Conservation (phyloP, 2,329 filamentous ascomycete genomes). For the Xylaria polymorpha region DNA sequence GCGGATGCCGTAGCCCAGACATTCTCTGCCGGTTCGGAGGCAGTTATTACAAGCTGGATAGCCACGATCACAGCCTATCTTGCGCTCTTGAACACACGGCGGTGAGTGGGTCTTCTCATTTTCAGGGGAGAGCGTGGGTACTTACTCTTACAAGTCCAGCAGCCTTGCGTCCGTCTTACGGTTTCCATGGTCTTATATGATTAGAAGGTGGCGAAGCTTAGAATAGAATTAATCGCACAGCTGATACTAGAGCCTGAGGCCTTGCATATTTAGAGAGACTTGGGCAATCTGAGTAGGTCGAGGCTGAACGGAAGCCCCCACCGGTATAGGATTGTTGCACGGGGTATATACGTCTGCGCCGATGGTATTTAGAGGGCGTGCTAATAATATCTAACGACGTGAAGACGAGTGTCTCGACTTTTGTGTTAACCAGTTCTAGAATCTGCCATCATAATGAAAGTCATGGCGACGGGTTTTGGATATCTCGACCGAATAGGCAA, state of each 20-base stretch:
- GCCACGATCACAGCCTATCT: slow-evolving; percentile 60
- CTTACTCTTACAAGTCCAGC: slow-evolving; percentile 60
- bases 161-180: slow-evolving; percentile 52
- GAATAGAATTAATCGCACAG: slow-evolving; percentile 38
- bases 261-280: slow-evolving; percentile 47
- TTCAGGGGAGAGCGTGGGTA: slow-evolving; percentile 41
- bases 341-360: slow-evolving; percentile 6
- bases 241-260: slow-evolving; percentile 45
- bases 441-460: slow-evolving; percentile 43
- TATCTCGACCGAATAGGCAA: slow-evolving; percentile 38
- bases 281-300: slow-evolving; percentile 41
- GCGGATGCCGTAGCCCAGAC: slow-evolving; percentile 59
- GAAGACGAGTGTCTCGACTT: slow-evolving; percentile 17
- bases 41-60: slow-evolving; percentile 59
- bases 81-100: slow-evolving; percentile 53
- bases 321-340: slow-evolving; percentile 31
- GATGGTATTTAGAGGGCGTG: slow-evolving; percentile 17
- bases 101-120: slow-evolving; percentile 32
- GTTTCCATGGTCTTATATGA: slow-evolving; percentile 46
- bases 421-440: slow-evolving; percentile 43
- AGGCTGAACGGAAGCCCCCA: slow-evolving; percentile 45
- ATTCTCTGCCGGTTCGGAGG: slow-evolving; percentile 55
- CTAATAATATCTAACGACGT: slow-evolving; percentile 25
- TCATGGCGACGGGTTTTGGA: slow-evolving; percentile 42
- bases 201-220: slow-evolving; percentile 40